Percentiles rank a stretch among this genome's conserved stretches.
These are phyloP conservation scores for Aspergillus coremiiformis DNA, from an alignment of 495 filamentous ascomycete species.

Conservation along the genomic window DNA sequence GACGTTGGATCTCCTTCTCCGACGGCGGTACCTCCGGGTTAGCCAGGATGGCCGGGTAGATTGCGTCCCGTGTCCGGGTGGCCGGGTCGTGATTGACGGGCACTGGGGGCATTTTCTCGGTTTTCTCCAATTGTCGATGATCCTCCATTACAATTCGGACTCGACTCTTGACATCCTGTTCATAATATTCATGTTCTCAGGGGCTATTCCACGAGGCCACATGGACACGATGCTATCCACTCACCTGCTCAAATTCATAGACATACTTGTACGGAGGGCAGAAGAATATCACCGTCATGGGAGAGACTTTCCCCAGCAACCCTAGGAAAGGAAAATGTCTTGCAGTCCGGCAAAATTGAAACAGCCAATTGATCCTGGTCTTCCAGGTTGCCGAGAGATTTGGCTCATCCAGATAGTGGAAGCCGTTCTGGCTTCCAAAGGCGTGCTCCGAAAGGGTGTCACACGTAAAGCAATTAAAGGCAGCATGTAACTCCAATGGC, in stretches of 20 bases:
- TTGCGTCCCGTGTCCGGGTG: not conserved
- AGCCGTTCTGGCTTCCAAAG: constrained; percentile 16
- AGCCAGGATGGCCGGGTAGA: constrained; percentile 13
- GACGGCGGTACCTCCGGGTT: constrained; percentile 26
- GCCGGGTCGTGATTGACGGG: too few species aligned
- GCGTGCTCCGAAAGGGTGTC: constrained; percentile 38
- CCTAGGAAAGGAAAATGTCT: constrained; percentile 9
- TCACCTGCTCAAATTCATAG: constrained; percentile 9
- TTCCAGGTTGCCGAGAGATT: constrained; percentile 9
- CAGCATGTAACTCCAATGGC: constrained; percentile 31
- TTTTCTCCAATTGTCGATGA: not conserved
- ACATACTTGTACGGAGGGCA: constrained; percentile 2
- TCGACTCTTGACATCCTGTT: not conserved
- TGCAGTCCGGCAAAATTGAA: constrained; percentile 1
- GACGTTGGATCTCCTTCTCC: constrained; percentile 26
- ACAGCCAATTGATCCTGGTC: constrained; percentile 5
- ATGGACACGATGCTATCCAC: too few species aligned
- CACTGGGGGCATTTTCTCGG: not conserved
- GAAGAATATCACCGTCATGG: too few species aligned
- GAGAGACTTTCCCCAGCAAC: not conserved
- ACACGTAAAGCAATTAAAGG: constrained; percentile 34
- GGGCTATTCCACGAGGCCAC: not conserved
- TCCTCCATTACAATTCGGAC: not conserved
- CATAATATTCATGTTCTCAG: not conserved
- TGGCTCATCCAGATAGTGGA: constrained; percentile 10